A percentile compares a stretch with the other conserved stretches of the same genome.
phyloP scores from a whole-genome alignment of 2,329 filamentous ascomycete genomes.

The Emmonsia crescens region DNA sequence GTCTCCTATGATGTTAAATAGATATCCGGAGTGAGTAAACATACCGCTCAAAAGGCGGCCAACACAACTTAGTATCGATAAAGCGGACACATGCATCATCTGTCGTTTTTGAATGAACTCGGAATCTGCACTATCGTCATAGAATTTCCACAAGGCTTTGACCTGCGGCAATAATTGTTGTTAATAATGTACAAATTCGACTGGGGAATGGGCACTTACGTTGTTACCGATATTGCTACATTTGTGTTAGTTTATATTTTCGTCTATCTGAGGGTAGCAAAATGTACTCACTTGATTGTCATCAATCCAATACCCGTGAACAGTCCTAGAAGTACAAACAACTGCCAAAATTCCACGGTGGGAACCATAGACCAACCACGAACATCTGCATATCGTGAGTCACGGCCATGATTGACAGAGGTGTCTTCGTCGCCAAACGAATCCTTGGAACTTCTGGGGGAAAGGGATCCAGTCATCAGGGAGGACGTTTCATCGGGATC shows the following conservation, averaged over 20 bases:
- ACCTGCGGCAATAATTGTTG: conserved; percentile 25
- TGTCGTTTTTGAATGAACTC: conserved; percentile 71
- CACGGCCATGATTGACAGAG: conserved; percentile 55
- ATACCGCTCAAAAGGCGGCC: conserved; percentile 68
- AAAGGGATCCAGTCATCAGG: conserved; percentile 55
- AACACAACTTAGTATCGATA: conserved; percentile 79
- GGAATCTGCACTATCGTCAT: conserved; percentile 59
- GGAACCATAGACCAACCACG: conserved; percentile 66
- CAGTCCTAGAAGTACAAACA: conserved; percentile 80
- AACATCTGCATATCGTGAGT: conserved; percentile 78
- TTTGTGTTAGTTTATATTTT: conserved; percentile 20
- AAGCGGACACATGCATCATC: conserved; percentile 82
- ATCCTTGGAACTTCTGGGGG: conserved; percentile 44
- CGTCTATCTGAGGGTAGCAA: background rate
- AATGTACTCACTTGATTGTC: conserved; percentile 83
- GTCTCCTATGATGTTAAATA: background rate
- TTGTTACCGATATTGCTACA: conserved; percentile 86
- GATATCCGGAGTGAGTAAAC: conserved; percentile 15
- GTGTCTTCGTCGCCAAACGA: conserved; percentile 36
- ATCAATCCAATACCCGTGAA: conserved; percentile 88
- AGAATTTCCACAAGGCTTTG: conserved; percentile 79
- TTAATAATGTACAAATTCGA: background rate
- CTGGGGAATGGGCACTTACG: conserved; percentile 31
- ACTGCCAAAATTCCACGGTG: conserved; percentile 75
- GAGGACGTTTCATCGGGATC: conserved; percentile 67